A percentile compares a stretch with the other conserved stretches of the same genome.
Evolutionary conservation across 208 protist species (phyloP).

Genomic region (Wallacemonas collosoma): DNA sequence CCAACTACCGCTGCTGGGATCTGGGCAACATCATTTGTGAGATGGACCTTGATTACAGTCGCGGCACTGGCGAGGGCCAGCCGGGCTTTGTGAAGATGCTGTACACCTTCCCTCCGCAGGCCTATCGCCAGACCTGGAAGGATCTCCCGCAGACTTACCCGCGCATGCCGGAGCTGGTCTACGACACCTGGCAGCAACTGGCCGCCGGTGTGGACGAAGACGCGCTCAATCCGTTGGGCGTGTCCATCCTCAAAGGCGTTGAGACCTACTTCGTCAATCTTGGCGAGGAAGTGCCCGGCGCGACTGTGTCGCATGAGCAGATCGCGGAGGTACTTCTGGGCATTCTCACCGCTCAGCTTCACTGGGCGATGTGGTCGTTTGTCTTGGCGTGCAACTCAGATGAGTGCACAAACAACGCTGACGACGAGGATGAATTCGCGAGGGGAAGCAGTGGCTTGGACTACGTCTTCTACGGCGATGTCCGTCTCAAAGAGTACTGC

Average conservation of each 20-base stretch:
- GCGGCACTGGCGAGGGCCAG: conserved; percentile 59
- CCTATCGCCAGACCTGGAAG: conserved; percentile 50
- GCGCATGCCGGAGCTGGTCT: conserved; percentile 71
- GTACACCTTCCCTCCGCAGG: conserved; percentile 50
- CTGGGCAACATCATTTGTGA: conserved; percentile 87
- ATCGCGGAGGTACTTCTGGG: conserved; percentile 73
- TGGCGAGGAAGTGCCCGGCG: conserved; percentile 5
- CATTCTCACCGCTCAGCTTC: conserved; percentile 75
- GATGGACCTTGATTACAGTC: conserved; percentile 86
- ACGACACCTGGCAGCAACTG: conserved; percentile 49
- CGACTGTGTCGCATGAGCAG: conserved; percentile 49
- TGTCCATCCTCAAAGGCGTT: conserved; percentile 36
- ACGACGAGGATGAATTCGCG: conserved; percentile 51
- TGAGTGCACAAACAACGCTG: conserved; percentile 47
- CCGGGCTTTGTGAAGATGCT: conserved; percentile 85
- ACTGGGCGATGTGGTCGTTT: conserved; percentile 82
- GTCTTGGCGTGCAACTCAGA: conserved; percentile 71
- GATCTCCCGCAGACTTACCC: conserved; percentile 67
- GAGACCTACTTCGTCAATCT: conserved; percentile 32
- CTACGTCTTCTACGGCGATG: conserved; percentile 81
- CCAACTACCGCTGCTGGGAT: conserved; percentile 85
- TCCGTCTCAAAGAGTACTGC: conserved; percentile 77
- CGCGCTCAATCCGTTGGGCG: conserved; percentile 24
- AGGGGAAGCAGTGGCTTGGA: conserved; percentile 81
- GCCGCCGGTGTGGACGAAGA: background rate